phyloP scores from a whole-genome alignment of 306 rosid genomes.

The Inga leiocalycina region DNA sequence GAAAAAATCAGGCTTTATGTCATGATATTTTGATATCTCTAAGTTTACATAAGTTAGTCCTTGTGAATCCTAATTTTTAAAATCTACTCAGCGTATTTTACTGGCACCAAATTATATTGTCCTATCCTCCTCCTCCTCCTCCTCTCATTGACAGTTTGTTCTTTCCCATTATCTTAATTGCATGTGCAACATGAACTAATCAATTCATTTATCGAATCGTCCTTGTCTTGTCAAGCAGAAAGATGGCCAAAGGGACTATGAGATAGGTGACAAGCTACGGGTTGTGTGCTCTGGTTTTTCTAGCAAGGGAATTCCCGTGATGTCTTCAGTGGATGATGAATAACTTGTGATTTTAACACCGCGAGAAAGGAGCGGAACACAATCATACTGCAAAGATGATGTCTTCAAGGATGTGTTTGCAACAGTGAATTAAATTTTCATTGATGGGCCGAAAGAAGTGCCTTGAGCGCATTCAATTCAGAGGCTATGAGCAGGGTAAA shows the following conservation, averaged over 20 bases:
- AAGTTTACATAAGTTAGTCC: background rate
- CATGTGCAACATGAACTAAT: background rate
- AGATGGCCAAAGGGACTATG: constrained; percentile 41
- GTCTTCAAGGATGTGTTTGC: constrained; percentile 25
- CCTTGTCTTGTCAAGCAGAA: constrained; percentile 53
- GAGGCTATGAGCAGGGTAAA: background rate
- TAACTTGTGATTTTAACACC: constrained; percentile 34
- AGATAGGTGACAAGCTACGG: constrained; percentile 63
- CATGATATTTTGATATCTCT: constrained; percentile 2
- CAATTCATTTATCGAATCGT: constrained; percentile 15
- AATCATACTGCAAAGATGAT: constrained; percentile 20
- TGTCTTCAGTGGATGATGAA: constrained; percentile 58
- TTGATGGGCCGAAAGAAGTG: background rate
- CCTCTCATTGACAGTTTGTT: background rate
- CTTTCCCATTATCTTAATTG: background rate
- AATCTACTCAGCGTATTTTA: background rate
- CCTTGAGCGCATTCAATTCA: background rate
- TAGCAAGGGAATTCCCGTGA: constrained; percentile 73
- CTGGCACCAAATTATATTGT: background rate
- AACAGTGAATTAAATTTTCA: background rate
- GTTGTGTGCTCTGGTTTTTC: constrained; percentile 78
- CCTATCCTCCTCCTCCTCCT: background rate
- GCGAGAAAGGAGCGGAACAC: background rate
- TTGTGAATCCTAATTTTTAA: background rate
- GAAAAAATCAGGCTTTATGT: background rate